Conservation (phyloP, 805 yeast genomes). For the Torulaspora franciscae region DNA sequence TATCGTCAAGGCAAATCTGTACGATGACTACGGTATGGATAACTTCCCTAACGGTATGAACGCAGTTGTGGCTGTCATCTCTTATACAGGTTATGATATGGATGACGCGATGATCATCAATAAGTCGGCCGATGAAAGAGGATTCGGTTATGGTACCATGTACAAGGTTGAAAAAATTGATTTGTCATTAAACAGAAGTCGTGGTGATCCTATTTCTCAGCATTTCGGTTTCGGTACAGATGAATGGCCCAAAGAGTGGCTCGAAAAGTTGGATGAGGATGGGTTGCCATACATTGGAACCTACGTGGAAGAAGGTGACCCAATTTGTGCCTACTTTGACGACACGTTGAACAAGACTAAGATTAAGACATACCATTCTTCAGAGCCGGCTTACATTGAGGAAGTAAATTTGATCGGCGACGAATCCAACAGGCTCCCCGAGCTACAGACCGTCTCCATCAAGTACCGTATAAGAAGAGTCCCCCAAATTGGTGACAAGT, state of each 20-base stretch:
- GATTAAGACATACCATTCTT: constrained; percentile 86
- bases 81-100: constrained; percentile 99
- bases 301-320: constrained; percentile 90
- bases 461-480: constrained; percentile 87
- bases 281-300: constrained; percentile 90
- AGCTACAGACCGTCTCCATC: constrained; percentile 78
- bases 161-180: constrained; percentile 93
- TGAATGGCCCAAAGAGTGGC: constrained; percentile 89
- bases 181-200: constrained; percentile 64
- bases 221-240: constrained; percentile 93
- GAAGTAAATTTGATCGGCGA: constrained; percentile 91
- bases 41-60: constrained; percentile 97
- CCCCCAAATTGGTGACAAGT: constrained; percentile 95
- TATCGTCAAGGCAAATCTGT: constrained; percentile 86
- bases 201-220: constrained; percentile 92
- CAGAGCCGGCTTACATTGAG: constrained; percentile 91
- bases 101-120: constrained; percentile 99
- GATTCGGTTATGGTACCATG: constrained; percentile 95
- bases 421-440: constrained; percentile 59
- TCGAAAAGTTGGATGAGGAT: constrained; percentile 79
- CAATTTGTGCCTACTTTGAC: constrained; percentile 87
- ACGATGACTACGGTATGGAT: constrained; percentile 96
- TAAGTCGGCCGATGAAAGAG: constrained; percentile 96
- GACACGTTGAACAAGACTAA: constrained; percentile 87
- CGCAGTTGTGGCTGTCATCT: constrained; percentile 97